Evolutionary conservation across 148 eudicot species (phyloP).

Genomic region (Rhododendron kiyosumense): DNA sequence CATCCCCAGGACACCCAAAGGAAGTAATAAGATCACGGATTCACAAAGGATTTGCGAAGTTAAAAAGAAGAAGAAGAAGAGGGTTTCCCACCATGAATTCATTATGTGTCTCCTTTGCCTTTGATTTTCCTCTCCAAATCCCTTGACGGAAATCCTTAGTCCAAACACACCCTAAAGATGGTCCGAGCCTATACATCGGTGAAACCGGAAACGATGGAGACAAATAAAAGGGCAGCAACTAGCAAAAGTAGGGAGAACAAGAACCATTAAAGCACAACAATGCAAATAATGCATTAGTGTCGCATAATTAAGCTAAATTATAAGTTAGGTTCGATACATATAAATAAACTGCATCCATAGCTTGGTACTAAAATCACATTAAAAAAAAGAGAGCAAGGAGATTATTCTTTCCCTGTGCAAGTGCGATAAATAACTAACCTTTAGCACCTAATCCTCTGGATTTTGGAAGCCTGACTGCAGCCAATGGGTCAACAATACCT

Average conservation of each 20-base stretch:
- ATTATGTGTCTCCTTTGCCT: background rate
- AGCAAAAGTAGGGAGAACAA: background rate
- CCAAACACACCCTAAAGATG: background rate
- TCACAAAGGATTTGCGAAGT: background rate
- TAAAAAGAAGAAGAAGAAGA: background rate
- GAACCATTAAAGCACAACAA: background rate
- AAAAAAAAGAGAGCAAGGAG: background rate
- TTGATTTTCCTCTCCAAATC: background rate
- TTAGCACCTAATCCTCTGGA: conserved; percentile 81
- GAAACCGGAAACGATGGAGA: background rate
- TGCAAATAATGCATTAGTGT: background rate
- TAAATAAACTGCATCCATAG: background rate
- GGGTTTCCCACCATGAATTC: background rate
- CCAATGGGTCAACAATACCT: conserved; percentile 72
- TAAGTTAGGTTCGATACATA: background rate
- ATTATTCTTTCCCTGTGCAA: background rate
- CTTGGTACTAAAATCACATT: background rate
- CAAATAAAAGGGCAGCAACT: background rate
- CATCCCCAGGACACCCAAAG: background rate
- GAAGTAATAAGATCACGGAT: background rate
- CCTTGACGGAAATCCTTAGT: background rate
- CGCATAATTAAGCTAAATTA: background rate
- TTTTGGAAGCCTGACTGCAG: conserved; percentile 77
- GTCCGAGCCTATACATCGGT: background rate
- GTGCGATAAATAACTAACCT: conserved; percentile 11